Conservation (phyloP, 2,329 filamentous ascomycete species). For the Beauveria caledonica region DNA sequence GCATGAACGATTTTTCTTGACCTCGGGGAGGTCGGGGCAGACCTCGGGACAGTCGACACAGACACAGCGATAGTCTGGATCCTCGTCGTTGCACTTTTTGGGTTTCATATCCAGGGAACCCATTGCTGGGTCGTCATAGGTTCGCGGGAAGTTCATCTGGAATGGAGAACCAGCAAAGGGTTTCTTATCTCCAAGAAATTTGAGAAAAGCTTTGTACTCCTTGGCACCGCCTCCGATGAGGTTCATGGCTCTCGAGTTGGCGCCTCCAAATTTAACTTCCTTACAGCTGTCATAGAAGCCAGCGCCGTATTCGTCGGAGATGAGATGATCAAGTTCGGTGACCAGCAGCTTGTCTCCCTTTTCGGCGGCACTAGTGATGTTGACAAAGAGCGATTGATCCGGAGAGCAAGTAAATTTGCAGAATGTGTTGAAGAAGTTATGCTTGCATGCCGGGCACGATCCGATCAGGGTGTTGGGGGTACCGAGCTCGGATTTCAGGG, state of each 20-base stretch:
- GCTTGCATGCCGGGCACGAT: conserved; percentile 91
- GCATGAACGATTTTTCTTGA: conserved; percentile 64
- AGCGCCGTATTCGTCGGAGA: conserved; percentile 73
- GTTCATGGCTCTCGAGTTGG: conserved; percentile 88
- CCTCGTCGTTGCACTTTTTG: conserved; percentile 83
- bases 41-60: conserved; percentile 87
- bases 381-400: conserved; percentile 90
- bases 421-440: conserved; percentile 97
- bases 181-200: conserved; percentile 90
- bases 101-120: conserved; percentile 59
- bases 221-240: conserved; percentile 93
- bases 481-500: conserved; percentile 75
- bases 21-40: conserved; percentile 71
- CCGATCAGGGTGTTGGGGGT: conserved; percentile 84
- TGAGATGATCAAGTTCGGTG: conserved; percentile 81
- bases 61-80: conserved; percentile 78
- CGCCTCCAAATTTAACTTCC: conserved; percentile 94
- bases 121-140: conserved; percentile 62
- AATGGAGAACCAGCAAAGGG: conserved; percentile 79
- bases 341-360: conserved; percentile 55
- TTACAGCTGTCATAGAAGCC: conserved; percentile 97
- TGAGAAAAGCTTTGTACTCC: conserved; percentile 78
- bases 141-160: conserved; percentile 84
- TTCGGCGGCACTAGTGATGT: conserved; percentile 67
- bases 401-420: conserved; percentile 98